Conservation (phyloP, 805 yeast species). For the Wickerhamomyces pijperi region DNA sequence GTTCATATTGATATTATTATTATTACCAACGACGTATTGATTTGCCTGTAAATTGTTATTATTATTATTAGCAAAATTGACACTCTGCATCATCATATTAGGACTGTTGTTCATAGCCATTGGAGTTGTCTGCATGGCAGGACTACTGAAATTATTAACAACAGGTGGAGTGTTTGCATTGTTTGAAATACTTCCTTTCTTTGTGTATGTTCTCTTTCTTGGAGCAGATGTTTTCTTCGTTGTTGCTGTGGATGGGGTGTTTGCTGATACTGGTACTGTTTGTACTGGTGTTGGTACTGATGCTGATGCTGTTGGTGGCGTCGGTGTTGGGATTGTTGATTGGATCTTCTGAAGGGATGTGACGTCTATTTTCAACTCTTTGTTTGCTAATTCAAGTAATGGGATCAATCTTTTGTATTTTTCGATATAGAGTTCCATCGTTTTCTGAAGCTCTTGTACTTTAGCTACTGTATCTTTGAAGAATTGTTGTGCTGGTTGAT, state of each 20-base stretch:
- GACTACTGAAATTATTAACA: no score
- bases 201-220: conserved; percentile 13
- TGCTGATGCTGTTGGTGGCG: conserved; percentile 1
- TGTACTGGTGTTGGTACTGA: background rate
- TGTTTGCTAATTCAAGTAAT: conserved; percentile 34
- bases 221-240: conserved; percentile 7
- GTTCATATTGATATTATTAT: no score
- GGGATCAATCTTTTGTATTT: conserved; percentile 36
- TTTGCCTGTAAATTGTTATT: no score
- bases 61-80: no score
- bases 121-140: background rate
- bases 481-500: conserved; percentile 13
- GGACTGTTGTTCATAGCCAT: background rate
- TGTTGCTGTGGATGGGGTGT: conserved; percentile 1
- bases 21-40: no score
- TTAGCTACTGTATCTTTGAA: conserved; percentile 24
- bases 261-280: background rate
- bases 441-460: conserved; percentile 22
- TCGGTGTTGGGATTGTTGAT: conserved; percentile 53
- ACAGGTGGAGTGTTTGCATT: conserved; percentile 4
- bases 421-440: conserved; percentile 32
- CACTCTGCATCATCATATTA: no score
- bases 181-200: conserved; percentile 7
- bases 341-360: conserved; percentile 54
- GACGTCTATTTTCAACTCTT: conserved; percentile 29